Conservation (phyloP, 306 rosid genomes). For the Trifolium fragiferum region DNA sequence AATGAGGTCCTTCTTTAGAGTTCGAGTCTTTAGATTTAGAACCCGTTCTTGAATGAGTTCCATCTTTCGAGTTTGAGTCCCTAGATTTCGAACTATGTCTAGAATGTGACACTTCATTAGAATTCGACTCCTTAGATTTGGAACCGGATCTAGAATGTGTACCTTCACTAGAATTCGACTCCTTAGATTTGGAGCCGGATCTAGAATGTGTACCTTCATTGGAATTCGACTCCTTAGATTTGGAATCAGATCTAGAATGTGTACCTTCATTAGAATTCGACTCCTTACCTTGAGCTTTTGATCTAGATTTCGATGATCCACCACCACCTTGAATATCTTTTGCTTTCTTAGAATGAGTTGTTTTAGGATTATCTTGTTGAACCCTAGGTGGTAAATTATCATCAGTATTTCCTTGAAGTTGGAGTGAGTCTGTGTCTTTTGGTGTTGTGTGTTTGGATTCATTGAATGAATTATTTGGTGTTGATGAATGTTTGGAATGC, state of each 20-base stretch:
- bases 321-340: constrained; percentile 47
- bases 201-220: constrained; percentile 22
- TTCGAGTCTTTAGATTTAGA: constrained; percentile 31
- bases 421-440: constrained; percentile 36
- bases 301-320: constrained; percentile 50
- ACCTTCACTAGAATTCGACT: background rate
- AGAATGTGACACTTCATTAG: constrained; percentile 4
- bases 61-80: background rate
- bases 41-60: constrained; percentile 23
- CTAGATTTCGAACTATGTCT: constrained; percentile 39
- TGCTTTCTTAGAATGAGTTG: constrained; percentile 56
- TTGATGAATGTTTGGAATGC: constrained; percentile 48
- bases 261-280: background rate
- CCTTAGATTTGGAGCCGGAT: constrained; percentile 41
- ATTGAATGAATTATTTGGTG: constrained; percentile 46
- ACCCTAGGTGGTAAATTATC: constrained; percentile 48
- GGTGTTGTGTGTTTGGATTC: constrained; percentile 16
- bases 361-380: constrained; percentile 57
- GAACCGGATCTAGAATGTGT: constrained; percentile 29
- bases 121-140: constrained; percentile 16
- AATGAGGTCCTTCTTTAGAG: background rate
- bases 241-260: constrained; percentile 33
- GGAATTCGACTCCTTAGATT: constrained; percentile 5
- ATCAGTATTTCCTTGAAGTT: constrained; percentile 38
- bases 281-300: constrained; percentile 43